phyloP scores from a whole-genome alignment of 495 filamentous ascomycete species.

The Pyrenula aspistea region DNA sequence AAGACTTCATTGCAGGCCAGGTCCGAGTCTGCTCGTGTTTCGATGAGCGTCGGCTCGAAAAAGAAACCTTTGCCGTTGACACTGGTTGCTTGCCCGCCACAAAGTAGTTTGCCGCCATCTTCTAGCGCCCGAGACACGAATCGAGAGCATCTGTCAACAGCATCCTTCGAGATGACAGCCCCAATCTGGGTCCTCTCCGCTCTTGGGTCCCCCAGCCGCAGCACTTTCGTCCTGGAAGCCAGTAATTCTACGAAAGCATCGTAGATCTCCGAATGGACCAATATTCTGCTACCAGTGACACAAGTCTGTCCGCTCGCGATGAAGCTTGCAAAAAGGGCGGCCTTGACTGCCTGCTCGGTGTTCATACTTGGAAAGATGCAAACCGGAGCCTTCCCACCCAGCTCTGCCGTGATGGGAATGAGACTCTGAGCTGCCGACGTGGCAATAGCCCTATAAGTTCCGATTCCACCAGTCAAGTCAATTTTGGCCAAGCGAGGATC shows the following conservation, averaged over 20 bases:
- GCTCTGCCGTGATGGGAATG: slow-evolving; percentile 42
- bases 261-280: slow-evolving; percentile 37
- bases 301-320: slow-evolving; percentile 52
- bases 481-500: slow-evolving; percentile 44
- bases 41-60: slow-evolving; percentile 44
- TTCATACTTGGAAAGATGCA: slow-evolving; percentile 40
- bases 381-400: slow-evolving; percentile 50
- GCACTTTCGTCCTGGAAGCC: slow-evolving; percentile 25
- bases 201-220: slow-evolving; percentile 36
- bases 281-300: slow-evolving; percentile 45
- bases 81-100: slow-evolving; percentile 22
- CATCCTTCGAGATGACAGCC: slow-evolving; percentile 22
- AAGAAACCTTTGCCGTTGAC: slow-evolving; percentile 38
- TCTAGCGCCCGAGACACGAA: slow-evolving; percentile 22
- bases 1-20: slow-evolving; percentile 33
- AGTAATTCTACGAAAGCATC: slow-evolving; percentile 21
- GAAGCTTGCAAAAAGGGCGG: slow-evolving; percentile 45
- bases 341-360: slow-evolving; percentile 39
- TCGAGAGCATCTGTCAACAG: slow-evolving; percentile 22
- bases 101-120: slow-evolving; percentile 16
- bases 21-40: slow-evolving; percentile 16
- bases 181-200: slow-evolving; percentile 31
- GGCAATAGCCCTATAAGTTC: slow-evolving; percentile 32
- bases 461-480: slow-evolving; percentile 47
- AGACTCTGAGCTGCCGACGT: slow-evolving; percentile 36